Evolutionary conservation across 129 eudicot genomes (phyloP).

Genomic region (Sambucus nigra): DNA sequence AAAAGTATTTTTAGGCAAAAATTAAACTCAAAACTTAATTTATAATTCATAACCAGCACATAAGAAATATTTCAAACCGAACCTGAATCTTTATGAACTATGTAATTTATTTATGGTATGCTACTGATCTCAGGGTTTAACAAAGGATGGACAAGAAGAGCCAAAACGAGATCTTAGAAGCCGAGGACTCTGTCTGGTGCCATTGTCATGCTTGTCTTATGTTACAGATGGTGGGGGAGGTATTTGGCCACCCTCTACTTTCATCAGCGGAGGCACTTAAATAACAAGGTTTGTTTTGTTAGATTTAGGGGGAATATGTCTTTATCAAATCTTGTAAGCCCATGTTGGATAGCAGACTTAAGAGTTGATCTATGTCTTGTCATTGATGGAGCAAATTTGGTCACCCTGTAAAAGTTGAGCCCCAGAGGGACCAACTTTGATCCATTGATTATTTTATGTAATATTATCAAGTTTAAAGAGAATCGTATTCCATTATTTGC

Average conservation of each 20-base stretch:
- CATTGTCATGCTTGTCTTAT: slow-evolving; percentile 68
- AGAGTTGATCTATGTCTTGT: slow-evolving; percentile 7
- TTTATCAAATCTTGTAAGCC: background rate
- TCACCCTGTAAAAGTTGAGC: slow-evolving; percentile 29
- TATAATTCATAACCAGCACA: too few relatives aligned
- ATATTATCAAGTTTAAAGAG: background rate
- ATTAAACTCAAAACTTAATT: too few relatives aligned
- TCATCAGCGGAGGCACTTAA: slow-evolving; percentile 21
- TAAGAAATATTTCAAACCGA: too few relatives aligned
- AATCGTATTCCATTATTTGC: too few relatives aligned
- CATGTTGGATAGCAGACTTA: slow-evolving; percentile 8
- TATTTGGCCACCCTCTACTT: slow-evolving; percentile 51
- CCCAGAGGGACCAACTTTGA: slow-evolving; percentile 70
- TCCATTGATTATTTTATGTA: slow-evolving; percentile 38
- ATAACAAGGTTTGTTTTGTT: background rate
- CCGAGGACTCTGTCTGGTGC: slow-evolving; percentile 86
- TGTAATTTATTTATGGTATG: too few relatives aligned
- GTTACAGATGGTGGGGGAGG: slow-evolving; percentile 65
- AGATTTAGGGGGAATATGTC: slow-evolving; percentile 10
- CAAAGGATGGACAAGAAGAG: slow-evolving; percentile 35
- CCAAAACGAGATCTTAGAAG: slow-evolving; percentile 43
- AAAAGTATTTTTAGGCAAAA: too few relatives aligned
- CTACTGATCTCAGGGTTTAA: slow-evolving; percentile 22
- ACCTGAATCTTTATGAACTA: too few relatives aligned
- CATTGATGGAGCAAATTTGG: slow-evolving; percentile 75